Percentiles rank a stretch among this genome's conserved stretches.
Evolutionary conservation across 768 basidiomycete genomes (phyloP).

Genomic region (Tricholoma bakamatsutake): DNA sequence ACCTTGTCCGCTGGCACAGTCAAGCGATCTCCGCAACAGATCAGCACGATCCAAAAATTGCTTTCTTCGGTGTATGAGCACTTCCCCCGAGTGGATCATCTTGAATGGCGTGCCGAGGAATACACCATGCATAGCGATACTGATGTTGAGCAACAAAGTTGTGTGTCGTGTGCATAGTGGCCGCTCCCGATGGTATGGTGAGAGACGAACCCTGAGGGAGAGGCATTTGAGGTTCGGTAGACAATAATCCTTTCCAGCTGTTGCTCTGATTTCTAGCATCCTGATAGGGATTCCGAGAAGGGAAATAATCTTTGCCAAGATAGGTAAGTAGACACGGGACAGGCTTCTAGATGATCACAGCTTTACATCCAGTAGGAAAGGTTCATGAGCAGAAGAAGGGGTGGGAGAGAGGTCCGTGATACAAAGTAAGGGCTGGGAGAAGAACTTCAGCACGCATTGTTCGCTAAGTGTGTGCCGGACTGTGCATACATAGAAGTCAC

Average conservation of each 20-base stretch:
- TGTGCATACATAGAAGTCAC: slow-evolving; percentile 8
- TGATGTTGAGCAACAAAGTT: too few species aligned
- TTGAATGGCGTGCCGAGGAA: too few species aligned
- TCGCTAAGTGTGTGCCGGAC: not conserved
- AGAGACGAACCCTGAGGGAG: slow-evolving; percentile 16
- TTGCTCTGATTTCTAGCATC: slow-evolving; percentile 13
- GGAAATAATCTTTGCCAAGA: slow-evolving; percentile 9
- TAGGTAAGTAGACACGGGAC: slow-evolving; percentile 5
- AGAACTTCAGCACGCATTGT: slow-evolving; percentile 6
- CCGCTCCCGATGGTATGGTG: slow-evolving; percentile 14
- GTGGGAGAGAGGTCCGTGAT: slow-evolving; percentile 16
- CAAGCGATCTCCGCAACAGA: too few species aligned
- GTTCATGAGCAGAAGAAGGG: slow-evolving; percentile 8
- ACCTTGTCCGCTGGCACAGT: too few species aligned
- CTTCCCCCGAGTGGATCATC: too few species aligned
- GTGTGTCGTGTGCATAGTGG: not conserved
- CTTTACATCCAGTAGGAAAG: slow-evolving; percentile 9
- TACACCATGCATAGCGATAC: too few species aligned
- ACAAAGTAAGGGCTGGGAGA: slow-evolving; percentile 10
- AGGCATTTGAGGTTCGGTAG: slow-evolving; percentile 13
- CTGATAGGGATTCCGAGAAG: slow-evolving; percentile 8
- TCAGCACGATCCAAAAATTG: too few species aligned
- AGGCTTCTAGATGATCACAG: slow-evolving; percentile 18
- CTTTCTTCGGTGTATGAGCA: too few species aligned
- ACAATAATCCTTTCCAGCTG: slow-evolving; percentile 9